Evolutionary conservation across 768 basidiomycete species (phyloP).

Genomic region (Tulasnella calospora): DNA sequence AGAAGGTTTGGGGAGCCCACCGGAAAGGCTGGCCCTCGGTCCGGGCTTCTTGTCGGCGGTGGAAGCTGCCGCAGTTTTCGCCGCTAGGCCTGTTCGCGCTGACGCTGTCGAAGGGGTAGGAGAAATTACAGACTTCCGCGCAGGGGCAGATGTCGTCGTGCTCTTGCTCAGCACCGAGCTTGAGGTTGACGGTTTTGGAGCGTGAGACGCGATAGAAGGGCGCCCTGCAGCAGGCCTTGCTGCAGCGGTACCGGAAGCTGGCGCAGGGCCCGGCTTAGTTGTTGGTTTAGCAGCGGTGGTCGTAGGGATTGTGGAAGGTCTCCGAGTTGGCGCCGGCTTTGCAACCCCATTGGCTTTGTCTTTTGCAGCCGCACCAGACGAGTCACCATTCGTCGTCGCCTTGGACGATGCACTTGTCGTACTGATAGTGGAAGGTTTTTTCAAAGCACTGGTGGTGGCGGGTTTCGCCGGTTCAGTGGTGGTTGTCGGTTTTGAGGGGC

Average conservation of each 20-base stretch:
- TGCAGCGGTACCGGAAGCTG: not conserved
- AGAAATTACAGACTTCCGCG: conserved; percentile 17
- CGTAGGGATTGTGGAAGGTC: not conserved
- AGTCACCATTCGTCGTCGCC: conserved; percentile 12
- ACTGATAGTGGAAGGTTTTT: not conserved
- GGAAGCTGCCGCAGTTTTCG: not conserved
- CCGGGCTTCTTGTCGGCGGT: conserved; percentile 7
- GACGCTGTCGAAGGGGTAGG: conserved; percentile 22
- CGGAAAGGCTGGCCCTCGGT: conserved; percentile 7
- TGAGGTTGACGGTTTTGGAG: not conserved
- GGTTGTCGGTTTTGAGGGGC: not conserved
- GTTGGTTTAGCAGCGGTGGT: conserved; percentile 12
- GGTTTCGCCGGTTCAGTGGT: not conserved
- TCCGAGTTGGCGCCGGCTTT: not conserved
- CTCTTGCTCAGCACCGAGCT: conserved; percentile 1
- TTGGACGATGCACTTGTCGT: not conserved
- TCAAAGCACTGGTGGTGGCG: not conserved
- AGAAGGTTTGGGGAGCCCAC: not conserved
- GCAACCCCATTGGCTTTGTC: not conserved
- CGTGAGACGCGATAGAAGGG: not conserved
- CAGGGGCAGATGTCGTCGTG: not conserved
- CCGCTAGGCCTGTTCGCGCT: not conserved
- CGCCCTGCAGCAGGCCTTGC: conserved; percentile 13
- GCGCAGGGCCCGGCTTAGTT: conserved; percentile 14
- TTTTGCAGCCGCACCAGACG: not conserved